phyloP scores from a whole-genome alignment of 2,329 filamentous ascomycete species.

The Herpotrichia juniperi region DNA sequence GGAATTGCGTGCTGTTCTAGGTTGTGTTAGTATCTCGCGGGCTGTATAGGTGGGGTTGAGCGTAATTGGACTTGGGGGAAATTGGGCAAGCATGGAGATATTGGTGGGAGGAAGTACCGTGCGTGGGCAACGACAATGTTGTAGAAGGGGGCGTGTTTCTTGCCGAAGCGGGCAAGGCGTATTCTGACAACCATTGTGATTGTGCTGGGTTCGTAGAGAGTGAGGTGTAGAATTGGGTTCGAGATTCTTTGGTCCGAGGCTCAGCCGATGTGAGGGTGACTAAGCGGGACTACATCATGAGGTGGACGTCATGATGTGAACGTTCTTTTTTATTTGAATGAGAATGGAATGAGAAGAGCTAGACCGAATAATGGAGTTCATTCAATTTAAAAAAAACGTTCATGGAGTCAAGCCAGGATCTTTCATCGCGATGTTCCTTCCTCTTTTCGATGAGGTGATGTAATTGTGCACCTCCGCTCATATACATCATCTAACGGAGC shows the following conservation, averaged over 20 bases:
- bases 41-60: background rate
- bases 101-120: conserved; percentile 62
- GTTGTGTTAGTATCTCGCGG: background rate
- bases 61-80: background rate
- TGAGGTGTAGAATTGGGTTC: conserved; percentile 7
- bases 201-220: background rate
- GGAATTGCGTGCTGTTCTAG: conserved; percentile 81
- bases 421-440: background rate
- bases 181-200: conserved; percentile 87
- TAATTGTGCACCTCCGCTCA: conserved; percentile 26
- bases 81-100: background rate
- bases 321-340: no score
- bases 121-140: conserved; percentile 97
- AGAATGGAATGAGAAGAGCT: no score
- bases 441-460: conserved; percentile 30
- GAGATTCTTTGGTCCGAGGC: conserved; percentile 23
- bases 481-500: background rate
- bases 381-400: no score
- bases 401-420: background rate
- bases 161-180: conserved; percentile 91
- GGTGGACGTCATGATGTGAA: background rate
- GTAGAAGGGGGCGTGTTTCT: conserved; percentile 87
- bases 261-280: background rate
- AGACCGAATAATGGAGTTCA: no score
- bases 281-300: background rate